phyloP scores from a whole-genome alignment of 306 rosid species.

The Fragaria nilgerrensis region DNA sequence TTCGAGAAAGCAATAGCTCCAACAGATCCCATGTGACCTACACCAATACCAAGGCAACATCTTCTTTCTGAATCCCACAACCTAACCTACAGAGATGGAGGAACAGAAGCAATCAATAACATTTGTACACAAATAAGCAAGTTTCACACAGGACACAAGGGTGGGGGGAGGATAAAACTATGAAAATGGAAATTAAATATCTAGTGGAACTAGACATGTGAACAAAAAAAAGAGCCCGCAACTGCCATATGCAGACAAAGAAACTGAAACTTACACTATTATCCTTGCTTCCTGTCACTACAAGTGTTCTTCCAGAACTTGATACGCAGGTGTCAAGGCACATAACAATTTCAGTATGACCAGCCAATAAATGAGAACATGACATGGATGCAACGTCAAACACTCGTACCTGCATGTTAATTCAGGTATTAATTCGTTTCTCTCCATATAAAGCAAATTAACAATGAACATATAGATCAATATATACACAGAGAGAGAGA shows the following conservation, averaged over 20 bases:
- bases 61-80: slow-evolving; percentile 83
- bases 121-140: too few species aligned
- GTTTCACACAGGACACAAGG: too few species aligned
- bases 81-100: slow-evolving; percentile 62
- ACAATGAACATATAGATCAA: background rate
- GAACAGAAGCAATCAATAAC: slow-evolving; percentile 18
- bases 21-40: slow-evolving; percentile 86
- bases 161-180: too few species aligned
- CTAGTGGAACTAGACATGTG: background rate
- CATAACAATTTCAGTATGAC: slow-evolving; percentile 76
- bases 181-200: background rate
- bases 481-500: too few species aligned
- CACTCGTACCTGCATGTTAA: slow-evolving; percentile 73
- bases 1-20: slow-evolving; percentile 91
- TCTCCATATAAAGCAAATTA: background rate
- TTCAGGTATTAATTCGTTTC: background rate
- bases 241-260: slow-evolving; percentile 9
- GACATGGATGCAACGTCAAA: slow-evolving; percentile 86
- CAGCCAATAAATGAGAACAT: slow-evolving; percentile 81
- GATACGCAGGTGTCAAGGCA: slow-evolving; percentile 89
- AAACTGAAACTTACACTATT: slow-evolving; percentile 59
- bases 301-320: slow-evolving; percentile 63
- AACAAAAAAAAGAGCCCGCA: background rate
- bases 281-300: slow-evolving; percentile 92
- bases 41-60: slow-evolving; percentile 77